These are phyloP conservation scores for Tolypocladium amazonense DNA, from an alignment of 2,329 filamentous ascomycete species.

Conservation along the genomic window DNA sequence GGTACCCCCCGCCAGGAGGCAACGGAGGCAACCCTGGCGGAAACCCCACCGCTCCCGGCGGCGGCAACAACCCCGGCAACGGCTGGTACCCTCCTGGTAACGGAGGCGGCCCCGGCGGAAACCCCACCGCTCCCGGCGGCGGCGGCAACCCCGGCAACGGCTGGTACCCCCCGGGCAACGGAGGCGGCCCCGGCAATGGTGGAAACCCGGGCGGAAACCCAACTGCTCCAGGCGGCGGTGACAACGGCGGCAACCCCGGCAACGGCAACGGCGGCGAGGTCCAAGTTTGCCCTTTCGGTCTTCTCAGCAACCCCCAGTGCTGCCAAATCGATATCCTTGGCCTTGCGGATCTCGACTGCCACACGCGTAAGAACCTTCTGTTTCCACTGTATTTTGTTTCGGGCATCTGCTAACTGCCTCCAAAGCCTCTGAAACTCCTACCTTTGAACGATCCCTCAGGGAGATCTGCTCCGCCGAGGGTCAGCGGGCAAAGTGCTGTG, in stretches of 20 bases:
- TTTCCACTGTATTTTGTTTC: neutral
- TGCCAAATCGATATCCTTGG: conserved; percentile 6
- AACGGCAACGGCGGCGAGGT: neutral
- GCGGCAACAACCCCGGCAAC: neutral
- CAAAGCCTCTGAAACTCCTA: neutral
- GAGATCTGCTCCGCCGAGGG: neutral
- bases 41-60: neutral
- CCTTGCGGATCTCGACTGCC: conserved; percentile 6
- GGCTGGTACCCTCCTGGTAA: neutral
- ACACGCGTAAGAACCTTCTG: conserved; percentile 3
- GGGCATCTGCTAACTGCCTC: neutral
- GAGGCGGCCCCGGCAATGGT: neutral
- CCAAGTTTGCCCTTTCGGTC: conserved; percentile 1
- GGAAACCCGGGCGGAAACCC: neutral
- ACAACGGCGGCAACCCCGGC: neutral
- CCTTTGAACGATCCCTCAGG: neutral
- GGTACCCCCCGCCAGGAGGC: neutral
- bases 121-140: neutral
- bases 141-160: neutral
- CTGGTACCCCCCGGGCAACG: neutral
- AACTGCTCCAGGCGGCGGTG: neutral
- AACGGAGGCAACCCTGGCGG: neutral
- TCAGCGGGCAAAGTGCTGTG: conserved; percentile 3
- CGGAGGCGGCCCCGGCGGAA: neutral
- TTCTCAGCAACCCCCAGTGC: conserved; percentile 8